These are phyloP conservation scores for Boletus pseudopeckii DNA, from an alignment of 768 basidiomycete species.

Conservation along the genomic window DNA sequence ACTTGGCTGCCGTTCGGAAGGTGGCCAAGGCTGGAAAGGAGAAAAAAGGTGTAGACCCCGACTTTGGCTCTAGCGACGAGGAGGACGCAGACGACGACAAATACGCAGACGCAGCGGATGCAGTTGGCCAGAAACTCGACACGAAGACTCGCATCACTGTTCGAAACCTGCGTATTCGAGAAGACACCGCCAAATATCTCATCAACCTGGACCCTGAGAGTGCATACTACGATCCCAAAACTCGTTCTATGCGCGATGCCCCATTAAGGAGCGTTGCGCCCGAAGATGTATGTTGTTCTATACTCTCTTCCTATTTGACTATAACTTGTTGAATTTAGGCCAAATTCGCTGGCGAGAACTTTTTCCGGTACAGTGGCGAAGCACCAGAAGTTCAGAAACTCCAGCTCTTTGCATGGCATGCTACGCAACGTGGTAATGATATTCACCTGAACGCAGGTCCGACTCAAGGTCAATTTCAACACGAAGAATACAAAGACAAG, in stretches of 20 bases:
- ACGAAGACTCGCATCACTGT: conserved; percentile 98
- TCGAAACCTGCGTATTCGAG: conserved; percentile 95
- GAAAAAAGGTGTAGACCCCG: conserved; percentile 70
- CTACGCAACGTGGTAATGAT: conserved; percentile 88
- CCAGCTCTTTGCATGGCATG: conserved; percentile 97
- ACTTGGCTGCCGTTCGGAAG: conserved; percentile 86
- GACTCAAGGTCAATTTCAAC: conserved; percentile 89
- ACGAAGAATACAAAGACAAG: conserved; percentile 87
- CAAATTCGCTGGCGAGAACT: conserved; percentile 95
- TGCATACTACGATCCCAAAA: conserved; percentile 99
- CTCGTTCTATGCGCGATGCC: conserved; percentile 98
- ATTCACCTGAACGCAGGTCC: conserved; percentile 96
- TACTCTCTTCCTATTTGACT: neutral
- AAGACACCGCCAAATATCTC: conserved; percentile 98
- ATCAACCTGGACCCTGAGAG: conserved; percentile 93
- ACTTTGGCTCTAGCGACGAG: conserved; percentile 95
- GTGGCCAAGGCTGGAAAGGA: conserved; percentile 88
- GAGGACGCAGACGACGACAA: conserved; percentile 97
- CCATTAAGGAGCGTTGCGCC: conserved; percentile 70
- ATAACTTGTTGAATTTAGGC: conserved; percentile 45
- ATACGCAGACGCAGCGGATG: conserved; percentile 97
- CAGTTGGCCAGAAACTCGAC: conserved; percentile 96
- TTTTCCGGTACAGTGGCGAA: conserved; percentile 86
- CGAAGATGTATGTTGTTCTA: conserved; percentile 70
- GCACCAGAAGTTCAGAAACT: conserved; percentile 88